phyloP scores from a whole-genome alignment of 2,329 filamentous ascomycete species.

The Epichloe uncinata region DNA sequence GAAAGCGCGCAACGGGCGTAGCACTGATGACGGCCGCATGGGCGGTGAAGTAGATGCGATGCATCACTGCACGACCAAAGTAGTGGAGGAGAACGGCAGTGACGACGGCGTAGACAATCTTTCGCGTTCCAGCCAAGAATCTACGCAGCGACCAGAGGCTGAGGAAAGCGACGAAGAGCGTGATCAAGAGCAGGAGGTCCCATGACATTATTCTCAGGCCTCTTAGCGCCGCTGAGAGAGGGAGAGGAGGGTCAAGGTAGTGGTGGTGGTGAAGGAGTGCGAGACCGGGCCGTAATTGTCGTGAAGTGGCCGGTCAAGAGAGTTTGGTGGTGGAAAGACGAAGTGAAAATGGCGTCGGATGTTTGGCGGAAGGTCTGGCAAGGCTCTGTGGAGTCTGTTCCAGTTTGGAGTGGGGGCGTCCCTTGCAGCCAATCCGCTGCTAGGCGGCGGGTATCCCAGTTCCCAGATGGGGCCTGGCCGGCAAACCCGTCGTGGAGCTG shows the following conservation, averaged over 20 bases:
- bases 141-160: conserved; percentile 25
- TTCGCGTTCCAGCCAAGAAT: conserved; percentile 19
- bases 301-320: background rate
- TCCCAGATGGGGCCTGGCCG: no score
- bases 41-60: conserved; percentile 16
- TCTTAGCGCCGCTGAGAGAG: conserved; percentile 4
- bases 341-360: background rate
- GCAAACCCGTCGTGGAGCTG: no score
- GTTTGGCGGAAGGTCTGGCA: no score
- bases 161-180: conserved; percentile 25
- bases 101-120: conserved; percentile 18
- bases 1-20: conserved; percentile 34
- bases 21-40: conserved; percentile 29
- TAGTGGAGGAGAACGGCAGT: conserved; percentile 20
- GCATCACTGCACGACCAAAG: conserved; percentile 18
- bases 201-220: conserved; percentile 30
- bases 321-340: background rate
- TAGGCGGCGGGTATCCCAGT: no score
- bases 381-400: no score
- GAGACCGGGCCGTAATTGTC: background rate
- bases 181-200: conserved; percentile 27
- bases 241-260: background rate
- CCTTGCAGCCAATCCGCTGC: no score
- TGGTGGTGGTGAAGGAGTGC: background rate
- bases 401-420: no score